Base-by-base conservation (phyloP, 2,329 filamentous ascomycete genomes). In the Ceratocystis colombiana region DNA sequence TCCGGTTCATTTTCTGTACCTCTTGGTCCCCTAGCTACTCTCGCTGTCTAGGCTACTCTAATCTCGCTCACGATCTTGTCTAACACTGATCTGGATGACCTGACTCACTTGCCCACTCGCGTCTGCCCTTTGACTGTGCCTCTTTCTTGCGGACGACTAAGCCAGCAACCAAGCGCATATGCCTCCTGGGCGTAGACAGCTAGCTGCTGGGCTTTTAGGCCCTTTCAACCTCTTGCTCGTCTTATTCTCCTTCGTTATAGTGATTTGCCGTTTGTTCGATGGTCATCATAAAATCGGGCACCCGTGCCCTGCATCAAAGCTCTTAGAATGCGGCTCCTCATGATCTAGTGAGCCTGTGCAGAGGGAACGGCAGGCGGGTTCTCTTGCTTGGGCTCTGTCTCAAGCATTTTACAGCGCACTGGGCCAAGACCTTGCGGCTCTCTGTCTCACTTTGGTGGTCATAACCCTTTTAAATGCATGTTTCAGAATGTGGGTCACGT, bases 21-120 rank as follows among this genome's bases (percentile, higher is more conserved):
- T 20, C 46, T 50, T 22, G 7, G 17, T 22, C 46, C 45, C 20
- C 45, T 48, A 48, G 17, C 45, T 48, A 48, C 45, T 20, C 20
- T 48, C 17, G 17, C 22, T 20, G 46, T 50, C 46, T 50, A 50
- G 46, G 46, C 46, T 50, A 22, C 46, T 50, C n/a, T 50, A 57
- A 57, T 57, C 53, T 57, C 53, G 15, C 53, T 25, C 53, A 30
- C 53, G 53, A 57, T 57, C 53, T 57, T 57, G 53, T 57, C 53
- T 17, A 30, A 57, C 53, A 17, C 10, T 30, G 53, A 57, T 57
- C 8, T 57, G 53, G 7, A 12, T 57, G 10, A 57, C 53, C 30
- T 57, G 37, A 41, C 37, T 41, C 37, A 41, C 37, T 41, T 41
- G 10, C 10, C 10, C 37, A 41, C 37, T 41, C 37, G 37, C 37